A percentile compares a stretch with the other conserved stretches of the same genome.
Conservation (phyloP, 2,329 filamentous ascomycete species). For the Pleoardoris graminearum region DNA sequence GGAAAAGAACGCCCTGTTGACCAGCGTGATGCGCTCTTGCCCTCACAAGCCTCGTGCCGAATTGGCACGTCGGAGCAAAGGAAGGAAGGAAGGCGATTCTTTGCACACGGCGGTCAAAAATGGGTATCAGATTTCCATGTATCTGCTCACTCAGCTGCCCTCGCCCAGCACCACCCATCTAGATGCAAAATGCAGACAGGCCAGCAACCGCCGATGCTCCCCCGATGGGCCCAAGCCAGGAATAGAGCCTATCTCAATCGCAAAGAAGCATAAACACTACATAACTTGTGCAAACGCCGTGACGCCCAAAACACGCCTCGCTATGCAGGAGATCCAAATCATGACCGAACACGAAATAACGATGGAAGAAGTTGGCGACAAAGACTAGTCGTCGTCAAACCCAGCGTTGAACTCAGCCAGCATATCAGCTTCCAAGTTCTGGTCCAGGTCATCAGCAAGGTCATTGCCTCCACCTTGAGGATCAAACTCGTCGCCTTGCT, state of each 20-base stretch:
- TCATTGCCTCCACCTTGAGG: slow-evolving; percentile 36
- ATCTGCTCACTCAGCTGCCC: not conserved
- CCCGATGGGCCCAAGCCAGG: not conserved
- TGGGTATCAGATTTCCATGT: no score
- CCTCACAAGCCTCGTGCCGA: no score
- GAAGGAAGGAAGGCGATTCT: no score
- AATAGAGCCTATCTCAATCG: no score
- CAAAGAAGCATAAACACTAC: no score
- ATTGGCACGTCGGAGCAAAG: no score
- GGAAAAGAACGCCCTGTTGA: no score
- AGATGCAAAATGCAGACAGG: not conserved
- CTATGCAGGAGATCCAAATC: slow-evolving; percentile 33
- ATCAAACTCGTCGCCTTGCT: slow-evolving; percentile 46
- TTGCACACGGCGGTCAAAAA: no score
- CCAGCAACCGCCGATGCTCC: not conserved
- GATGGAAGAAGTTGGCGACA: not conserved
- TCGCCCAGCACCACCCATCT: not conserved
- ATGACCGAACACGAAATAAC: not conserved
- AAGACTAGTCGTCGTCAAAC: slow-evolving; percentile 23
- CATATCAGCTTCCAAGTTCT: slow-evolving; percentile 49
- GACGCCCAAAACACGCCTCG: slow-evolving; percentile 33
- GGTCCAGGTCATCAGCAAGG: slow-evolving; percentile 59
- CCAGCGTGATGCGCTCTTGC: no score
- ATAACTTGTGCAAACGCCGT: slow-evolving; percentile 2
- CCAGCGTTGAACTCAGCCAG: slow-evolving; percentile 41